These are phyloP conservation scores for Gossypium trilobum DNA, from an alignment of 441 rosid species.

Conservation along the genomic window DNA sequence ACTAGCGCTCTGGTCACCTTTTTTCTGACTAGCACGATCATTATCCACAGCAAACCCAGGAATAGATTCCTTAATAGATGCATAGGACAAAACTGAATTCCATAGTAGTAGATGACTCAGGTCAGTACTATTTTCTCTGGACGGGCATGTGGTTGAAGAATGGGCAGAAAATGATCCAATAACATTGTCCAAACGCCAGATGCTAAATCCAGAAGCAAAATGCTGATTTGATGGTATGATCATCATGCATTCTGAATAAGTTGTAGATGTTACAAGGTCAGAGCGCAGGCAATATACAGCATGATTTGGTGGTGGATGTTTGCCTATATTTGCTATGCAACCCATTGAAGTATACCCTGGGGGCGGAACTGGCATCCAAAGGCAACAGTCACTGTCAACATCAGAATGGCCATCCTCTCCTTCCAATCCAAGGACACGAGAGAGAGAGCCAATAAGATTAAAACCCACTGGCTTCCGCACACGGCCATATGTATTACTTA, in stretches of 20 bases:
- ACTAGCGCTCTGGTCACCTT: constrained; percentile 37
- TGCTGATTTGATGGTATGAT: constrained; percentile 35
- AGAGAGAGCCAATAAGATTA: constrained; percentile 56
- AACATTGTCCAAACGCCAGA: constrained; percentile 91
- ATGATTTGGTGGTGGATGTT: constrained; percentile 72
- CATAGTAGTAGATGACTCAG: constrained; percentile 73
- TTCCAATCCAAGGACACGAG: constrained; percentile 47
- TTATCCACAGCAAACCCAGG: constrained; percentile 29
- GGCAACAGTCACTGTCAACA: constrained; percentile 60
- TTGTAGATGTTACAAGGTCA: constrained; percentile 86
- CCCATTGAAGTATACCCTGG: constrained; percentile 83
- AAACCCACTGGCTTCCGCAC: constrained; percentile 86
- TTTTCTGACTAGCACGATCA: constrained; percentile 31
- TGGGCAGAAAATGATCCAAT: constrained; percentile 89
- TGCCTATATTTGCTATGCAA: constrained; percentile 80
- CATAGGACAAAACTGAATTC: constrained; percentile 49
- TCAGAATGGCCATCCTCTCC: constrained; percentile 33
- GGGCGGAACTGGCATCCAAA: constrained; percentile 98
- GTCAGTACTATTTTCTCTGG: constrained; percentile 44
- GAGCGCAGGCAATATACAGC: constrained; percentile 82
- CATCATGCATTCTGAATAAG: constrained; percentile 82
- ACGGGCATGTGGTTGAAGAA: constrained; percentile 57
- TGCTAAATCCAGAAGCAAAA: constrained; percentile 75
- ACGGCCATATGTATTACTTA: constrained; percentile 90
- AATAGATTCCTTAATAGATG: constrained; percentile 33